Percentiles rank a stretch among this genome's conserved stretches.
Conservation (phyloP, 805 yeast species). For the Kuraishia molischiana region DNA sequence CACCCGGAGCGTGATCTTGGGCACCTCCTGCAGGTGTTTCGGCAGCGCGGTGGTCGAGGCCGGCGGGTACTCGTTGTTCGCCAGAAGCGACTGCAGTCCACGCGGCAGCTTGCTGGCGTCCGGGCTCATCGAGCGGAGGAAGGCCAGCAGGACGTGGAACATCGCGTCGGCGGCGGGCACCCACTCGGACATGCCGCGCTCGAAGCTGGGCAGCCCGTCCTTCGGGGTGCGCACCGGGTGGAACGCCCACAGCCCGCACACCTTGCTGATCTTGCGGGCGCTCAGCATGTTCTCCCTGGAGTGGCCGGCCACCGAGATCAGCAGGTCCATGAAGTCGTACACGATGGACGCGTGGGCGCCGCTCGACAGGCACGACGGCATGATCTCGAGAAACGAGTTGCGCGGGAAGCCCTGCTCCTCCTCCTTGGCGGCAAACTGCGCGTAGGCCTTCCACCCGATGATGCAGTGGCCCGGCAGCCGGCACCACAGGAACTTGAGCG, state of each 20-base stretch:
- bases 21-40: conserved; percentile 21
- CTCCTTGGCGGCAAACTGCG: conserved; percentile 58
- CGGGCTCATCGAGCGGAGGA: conserved; percentile 67
- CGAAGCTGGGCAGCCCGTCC: conserved; percentile 37
- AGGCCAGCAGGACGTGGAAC: conserved; percentile 70
- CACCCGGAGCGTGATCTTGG: conserved; percentile 21
- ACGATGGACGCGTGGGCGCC: conserved; percentile 87
- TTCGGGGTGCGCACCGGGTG: conserved; percentile 17
- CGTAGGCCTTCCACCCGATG: conserved; percentile 80
- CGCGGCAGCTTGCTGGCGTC: conserved; percentile 55
- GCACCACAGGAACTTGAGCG: conserved; percentile 80
- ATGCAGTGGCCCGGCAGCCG: conserved; percentile 71
- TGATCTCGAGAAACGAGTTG: conserved; percentile 65
- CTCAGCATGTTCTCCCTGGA: conserved; percentile 69
- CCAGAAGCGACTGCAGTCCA: conserved; percentile 53
- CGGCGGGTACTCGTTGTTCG: conserved; percentile 73
- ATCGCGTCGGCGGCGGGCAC: conserved; percentile 76
- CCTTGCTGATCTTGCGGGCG: conserved; percentile 69
- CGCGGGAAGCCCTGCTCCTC: conserved; percentile 56
- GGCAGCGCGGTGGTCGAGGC: conserved; percentile 21
- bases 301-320: conserved; percentile 70
- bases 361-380: conserved; percentile 77
- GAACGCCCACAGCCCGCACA: conserved; percentile 90
- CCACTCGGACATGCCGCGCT: conserved; percentile 71
- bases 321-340: conserved; percentile 75